Conservation (phyloP, 768 basidiomycete species). For the Postia placenta region DNA sequence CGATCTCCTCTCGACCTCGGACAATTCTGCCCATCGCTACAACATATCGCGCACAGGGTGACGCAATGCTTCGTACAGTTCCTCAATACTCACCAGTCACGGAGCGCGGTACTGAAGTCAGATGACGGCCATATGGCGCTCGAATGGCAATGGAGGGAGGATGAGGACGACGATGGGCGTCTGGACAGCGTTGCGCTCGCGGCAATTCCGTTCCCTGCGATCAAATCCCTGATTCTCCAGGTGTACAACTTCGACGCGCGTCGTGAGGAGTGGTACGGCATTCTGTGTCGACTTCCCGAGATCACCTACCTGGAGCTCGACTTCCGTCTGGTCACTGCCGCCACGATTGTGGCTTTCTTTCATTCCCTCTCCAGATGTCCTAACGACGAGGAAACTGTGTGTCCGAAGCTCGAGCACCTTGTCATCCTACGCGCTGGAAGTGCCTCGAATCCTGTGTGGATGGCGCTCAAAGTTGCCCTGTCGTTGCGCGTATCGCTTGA, state of each 20-base stretch:
- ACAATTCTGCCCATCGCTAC: background rate
- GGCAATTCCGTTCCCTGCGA: background rate
- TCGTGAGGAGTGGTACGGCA: background rate
- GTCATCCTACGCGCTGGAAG: background rate
- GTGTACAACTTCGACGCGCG: background rate
- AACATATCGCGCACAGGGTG: background rate
- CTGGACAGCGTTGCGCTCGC: background rate
- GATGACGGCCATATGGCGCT: background rate
- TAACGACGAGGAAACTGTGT: background rate
- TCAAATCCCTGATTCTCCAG: background rate
- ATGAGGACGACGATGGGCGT: background rate
- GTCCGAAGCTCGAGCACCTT: background rate
- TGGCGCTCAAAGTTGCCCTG: background rate
- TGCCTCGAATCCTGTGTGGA: background rate
- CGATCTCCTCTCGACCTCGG: background rate
- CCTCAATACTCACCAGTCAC: background rate
- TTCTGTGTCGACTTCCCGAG: background rate
- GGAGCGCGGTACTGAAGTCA: background rate
- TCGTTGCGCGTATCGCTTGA: background rate
- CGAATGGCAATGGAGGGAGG: conserved; percentile 3
- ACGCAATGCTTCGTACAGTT: background rate
- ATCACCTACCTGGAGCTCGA: background rate
- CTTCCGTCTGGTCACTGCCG: background rate
- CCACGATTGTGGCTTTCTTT: background rate
- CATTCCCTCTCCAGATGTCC: background rate